These are phyloP conservation scores for Gossypium longicalyx DNA, from an alignment of 345 rosid genomes.

Conservation along the genomic window DNA sequence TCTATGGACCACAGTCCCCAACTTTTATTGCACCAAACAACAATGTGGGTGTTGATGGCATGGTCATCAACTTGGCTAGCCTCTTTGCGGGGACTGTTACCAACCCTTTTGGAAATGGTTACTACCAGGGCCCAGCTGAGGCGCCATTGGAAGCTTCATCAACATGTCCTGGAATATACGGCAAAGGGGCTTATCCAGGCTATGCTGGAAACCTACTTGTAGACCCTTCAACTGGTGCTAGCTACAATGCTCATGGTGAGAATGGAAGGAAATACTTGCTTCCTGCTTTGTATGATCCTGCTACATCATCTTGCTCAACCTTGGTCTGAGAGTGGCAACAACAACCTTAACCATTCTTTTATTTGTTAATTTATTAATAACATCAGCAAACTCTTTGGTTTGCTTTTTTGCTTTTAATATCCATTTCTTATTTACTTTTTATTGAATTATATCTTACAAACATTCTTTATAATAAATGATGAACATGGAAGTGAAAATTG, in stretches of 20 bases:
- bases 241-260: conserved; percentile 60
- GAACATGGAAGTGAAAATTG: too few relatives aligned
- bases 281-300: conserved; percentile 67
- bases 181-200: conserved; percentile 82
- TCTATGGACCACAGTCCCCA: conserved; percentile 64
- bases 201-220: conserved; percentile 58
- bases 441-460: too few relatives aligned
- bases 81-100: conserved; percentile 76
- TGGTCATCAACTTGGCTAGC: conserved; percentile 67
- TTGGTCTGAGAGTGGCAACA: conserved; percentile 24
- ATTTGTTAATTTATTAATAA: too few relatives aligned
- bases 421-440: too few relatives aligned
- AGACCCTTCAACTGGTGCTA: conserved; percentile 59
- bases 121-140: conserved; percentile 58
- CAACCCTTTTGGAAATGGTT: conserved; percentile 75
- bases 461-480: too few relatives aligned
- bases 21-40: conserved; percentile 68
- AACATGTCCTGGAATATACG: conserved; percentile 66
- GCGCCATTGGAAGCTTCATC: conserved; percentile 76
- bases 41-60: conserved; percentile 72
- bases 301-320: conserved; percentile 57
- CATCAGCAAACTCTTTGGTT: too few relatives aligned
- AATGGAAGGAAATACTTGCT: conserved; percentile 66
- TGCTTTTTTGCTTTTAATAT: too few relatives aligned
- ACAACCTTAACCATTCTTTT: too few relatives aligned